Base-by-base conservation (phyloP, 495 filamentous ascomycete genomes). In the Podospora comata region DNA sequence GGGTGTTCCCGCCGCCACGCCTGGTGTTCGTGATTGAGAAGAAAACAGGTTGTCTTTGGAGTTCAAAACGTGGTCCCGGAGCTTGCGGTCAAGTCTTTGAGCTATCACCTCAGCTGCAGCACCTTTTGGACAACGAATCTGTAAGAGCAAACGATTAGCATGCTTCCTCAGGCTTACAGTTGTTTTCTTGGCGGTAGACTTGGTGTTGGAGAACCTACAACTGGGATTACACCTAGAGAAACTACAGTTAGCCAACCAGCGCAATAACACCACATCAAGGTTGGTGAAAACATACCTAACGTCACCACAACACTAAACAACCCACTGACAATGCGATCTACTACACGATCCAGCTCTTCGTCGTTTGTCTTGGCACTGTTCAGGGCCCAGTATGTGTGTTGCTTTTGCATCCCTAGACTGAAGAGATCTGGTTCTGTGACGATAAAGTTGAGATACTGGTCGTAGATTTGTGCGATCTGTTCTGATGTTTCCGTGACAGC, bases 371-470 rank as follows among this genome's bases (percentile, higher is more conserved):
- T 88, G 11, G 90, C 89, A 77, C 94, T 97, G 80, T 98, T 99
- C 75, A 99, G 84, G 34, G 92, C 92, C 87, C 92, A 94, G 78
- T 98, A 99, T 32, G 92, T 85, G 64, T 86, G 84, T 34, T 85
- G 91, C 75, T 96, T 93, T 67, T 93, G 90, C 80, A 98, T 88
- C 2, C 92, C 92, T 59, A 99, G 81, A 73, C 92, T 97, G 78
- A 99, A 99, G 0, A 98, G 83, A 77, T 98, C 95, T 2, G 95
- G 94, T 79, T 99, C 96, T 18, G 89, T 90, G 60, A 97, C 94
- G 66, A 98, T 91, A 76, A 98, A 99, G 75, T 99, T 99, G 54
- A 99, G 85, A 68, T 98, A 97, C 75, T 99, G 96, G 76, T 99
- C 96, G 73, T 90, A 99, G 44, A 99, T 88, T 73, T 97, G 94